A percentile compares a stretch with the other conserved stretches of the same genome.
These are phyloP conservation scores for Ophiocordyceps unilateralis DNA, from an alignment of 2,329 filamentous ascomycete genomes.

Conservation along the genomic window DNA sequence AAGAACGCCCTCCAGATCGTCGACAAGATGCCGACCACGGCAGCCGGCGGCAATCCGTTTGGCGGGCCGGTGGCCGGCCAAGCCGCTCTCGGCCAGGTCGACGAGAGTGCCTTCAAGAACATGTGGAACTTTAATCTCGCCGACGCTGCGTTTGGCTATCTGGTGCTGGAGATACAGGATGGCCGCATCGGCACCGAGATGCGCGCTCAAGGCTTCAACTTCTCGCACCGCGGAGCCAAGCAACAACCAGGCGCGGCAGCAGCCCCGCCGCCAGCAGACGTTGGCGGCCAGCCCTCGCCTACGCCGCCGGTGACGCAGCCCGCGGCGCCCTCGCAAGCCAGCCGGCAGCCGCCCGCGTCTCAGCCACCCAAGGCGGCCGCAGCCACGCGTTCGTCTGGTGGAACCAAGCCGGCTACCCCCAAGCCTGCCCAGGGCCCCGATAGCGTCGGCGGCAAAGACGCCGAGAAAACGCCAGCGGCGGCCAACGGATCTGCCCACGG, in stretches of 20 bases:
- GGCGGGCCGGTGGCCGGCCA: constrained; percentile 66
- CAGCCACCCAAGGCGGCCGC: constrained; percentile 25
- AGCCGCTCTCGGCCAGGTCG: constrained; percentile 66
- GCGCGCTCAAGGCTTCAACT: constrained; percentile 98
- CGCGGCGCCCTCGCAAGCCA: constrained; percentile 13
- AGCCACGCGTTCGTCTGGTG: constrained; percentile 15
- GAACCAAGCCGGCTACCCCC: constrained; percentile 25
- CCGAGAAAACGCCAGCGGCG: constrained; percentile 33
- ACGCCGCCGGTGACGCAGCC: constrained; percentile 19
- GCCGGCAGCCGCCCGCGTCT: constrained; percentile 19
- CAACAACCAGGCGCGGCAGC: constrained; percentile 31
- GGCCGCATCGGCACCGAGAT: constrained; percentile 96
- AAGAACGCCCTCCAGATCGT: constrained; percentile 85
- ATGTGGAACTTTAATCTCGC: constrained; percentile 99
- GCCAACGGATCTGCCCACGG: constrained; percentile 37
- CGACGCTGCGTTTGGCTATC: constrained; percentile 90
- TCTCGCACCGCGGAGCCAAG: constrained; percentile 86
- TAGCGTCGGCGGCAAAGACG: constrained; percentile 28
- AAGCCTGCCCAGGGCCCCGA: constrained; percentile 28
- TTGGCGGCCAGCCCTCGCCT: constrained; percentile 16
- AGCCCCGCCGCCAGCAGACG: constrained; percentile 11
- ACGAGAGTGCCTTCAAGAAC: constrained; percentile 99
- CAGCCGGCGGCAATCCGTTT: constrained; percentile 92
- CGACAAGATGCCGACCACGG: constrained; percentile 93
- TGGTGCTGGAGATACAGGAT: constrained; percentile 87